Percentiles rank a stretch among this genome's conserved stretches.
phyloP scores from a whole-genome alignment of 2,329 filamentous ascomycete genomes.

The Arthrobotrys musiformis region DNA sequence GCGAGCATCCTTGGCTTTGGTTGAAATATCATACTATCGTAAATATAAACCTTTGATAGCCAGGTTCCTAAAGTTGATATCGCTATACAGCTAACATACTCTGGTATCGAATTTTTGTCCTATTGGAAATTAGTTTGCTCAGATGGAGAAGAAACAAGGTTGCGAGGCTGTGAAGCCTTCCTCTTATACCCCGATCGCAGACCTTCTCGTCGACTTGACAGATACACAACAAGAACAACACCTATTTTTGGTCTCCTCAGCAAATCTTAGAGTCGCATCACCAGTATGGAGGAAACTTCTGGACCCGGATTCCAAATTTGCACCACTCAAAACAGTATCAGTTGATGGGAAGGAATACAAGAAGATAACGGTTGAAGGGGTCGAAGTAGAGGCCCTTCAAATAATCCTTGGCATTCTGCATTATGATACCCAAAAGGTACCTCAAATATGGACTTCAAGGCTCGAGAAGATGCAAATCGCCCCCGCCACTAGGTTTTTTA shows the following conservation, averaged over 20 bases:
- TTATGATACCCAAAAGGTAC: not conserved
- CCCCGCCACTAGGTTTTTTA: too few species aligned
- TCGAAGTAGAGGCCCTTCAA: not conserved
- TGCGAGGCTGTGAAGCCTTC: not conserved
- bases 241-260: slow-evolving; percentile 14
- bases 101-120: too few species aligned
- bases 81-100: too few species aligned
- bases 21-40: too few species aligned
- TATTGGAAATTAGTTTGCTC: too few species aligned
- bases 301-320: slow-evolving; percentile 30
- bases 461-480: too few species aligned
- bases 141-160: not conserved
- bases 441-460: not conserved
- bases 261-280: slow-evolving; percentile 19
- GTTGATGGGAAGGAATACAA: slow-evolving; percentile 8
- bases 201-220: slow-evolving; percentile 9
- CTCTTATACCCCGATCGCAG: slow-evolving; percentile 18
- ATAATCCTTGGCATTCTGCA: slow-evolving; percentile 36
- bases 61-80: too few species aligned
- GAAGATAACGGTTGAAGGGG: not conserved
- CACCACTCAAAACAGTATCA: not conserved
- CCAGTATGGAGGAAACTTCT: slow-evolving; percentile 30
- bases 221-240: not conserved
- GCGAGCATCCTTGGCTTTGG: too few species aligned
- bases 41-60: too few species aligned